Base-by-base conservation (phyloP, 192 early-diverging fungal genomes). In the Umbelopsis isabellina region DNA sequence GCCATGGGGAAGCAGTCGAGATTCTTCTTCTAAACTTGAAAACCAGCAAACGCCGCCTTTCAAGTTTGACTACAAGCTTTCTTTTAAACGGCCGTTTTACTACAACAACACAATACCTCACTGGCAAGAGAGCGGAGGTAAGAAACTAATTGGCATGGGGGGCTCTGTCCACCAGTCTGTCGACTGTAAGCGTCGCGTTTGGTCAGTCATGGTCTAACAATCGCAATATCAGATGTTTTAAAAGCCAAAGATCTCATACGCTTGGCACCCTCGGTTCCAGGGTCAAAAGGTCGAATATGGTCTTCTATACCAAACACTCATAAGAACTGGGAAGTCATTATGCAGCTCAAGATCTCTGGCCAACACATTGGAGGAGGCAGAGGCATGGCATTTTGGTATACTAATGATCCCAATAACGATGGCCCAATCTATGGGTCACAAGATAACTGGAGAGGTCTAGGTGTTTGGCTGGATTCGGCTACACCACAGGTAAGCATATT, bases 371-470 rank as follows among this genome's bases (percentile, higher is more conserved):
- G 82, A 33, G 93, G 93, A 30, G 92, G 91, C 21, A 82, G 89
- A 30, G 93, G 93, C 0, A 65, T 95, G 6, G 93, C 91, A 25
- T 87, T 95, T 64, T 95, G 93, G 93, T 95, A 95, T 69, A 86
- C 90, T 0, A 79, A 89, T 52, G 88, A 89, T 15, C 51, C 74
- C 4, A 65, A 68, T 47, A 67, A 77, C 7, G 76, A 72, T 15
- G 93, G 91, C 0, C 85, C 86, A 20, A 74, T 92, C 18, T 88
- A 85, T 82, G 91, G 91, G 16, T 83, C 68, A 49, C 79, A 84
- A 66, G 91, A 94, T 77, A 72, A 82, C 21, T 94, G 87, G 86
- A 70, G 83, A 22, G 92, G 90, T 16, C 25, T 92, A 37, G 87
- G 82, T 15, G 52, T 94, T 45, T 83, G 89, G 65, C 84, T 93